These are phyloP conservation scores for Mortierella alpina DNA, from an alignment of 192 early-diverging fungal species.

Conservation along the genomic window DNA sequence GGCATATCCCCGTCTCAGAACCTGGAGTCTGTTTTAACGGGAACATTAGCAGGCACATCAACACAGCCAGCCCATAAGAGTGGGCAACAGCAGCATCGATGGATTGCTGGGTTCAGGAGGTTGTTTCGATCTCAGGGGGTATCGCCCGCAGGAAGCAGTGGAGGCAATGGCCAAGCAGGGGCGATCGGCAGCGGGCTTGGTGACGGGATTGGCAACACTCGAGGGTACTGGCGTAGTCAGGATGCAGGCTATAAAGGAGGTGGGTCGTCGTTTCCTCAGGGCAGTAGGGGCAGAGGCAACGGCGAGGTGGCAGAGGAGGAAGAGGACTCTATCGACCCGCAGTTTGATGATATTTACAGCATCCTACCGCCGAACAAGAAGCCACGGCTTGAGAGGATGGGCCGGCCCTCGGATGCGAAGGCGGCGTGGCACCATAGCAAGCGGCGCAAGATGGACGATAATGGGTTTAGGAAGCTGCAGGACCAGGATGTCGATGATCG, in stretches of 20 bases:
- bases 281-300: neutral
- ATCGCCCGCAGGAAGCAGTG: too few species aligned
- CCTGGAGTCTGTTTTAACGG: neutral
- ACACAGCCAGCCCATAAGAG: neutral
- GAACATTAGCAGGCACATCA: neutral
- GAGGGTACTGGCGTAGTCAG: too few species aligned
- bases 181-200: neutral
- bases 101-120: slow-evolving; percentile 49
- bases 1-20: slow-evolving; percentile 26
- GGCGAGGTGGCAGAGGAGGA: slow-evolving; percentile 1
- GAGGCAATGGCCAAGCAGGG: neutral
- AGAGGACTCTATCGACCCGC: slow-evolving; percentile 26
- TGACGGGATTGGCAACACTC: neutral
- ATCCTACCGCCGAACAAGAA: slow-evolving; percentile 45
- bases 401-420: slow-evolving; percentile 34
- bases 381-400: slow-evolving; percentile 33
- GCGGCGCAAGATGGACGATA: slow-evolving; percentile 28
- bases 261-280: neutral
- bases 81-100: slow-evolving; percentile 18
- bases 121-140: slow-evolving; percentile 28
- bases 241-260: neutral
- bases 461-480: slow-evolving; percentile 28
- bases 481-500: neutral
- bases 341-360: slow-evolving; percentile 48
- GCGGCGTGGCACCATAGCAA: slow-evolving; percentile 49